Conservation (phyloP, 176 grass and related monocot genomes). For the Oryza glaberrima region DNA sequence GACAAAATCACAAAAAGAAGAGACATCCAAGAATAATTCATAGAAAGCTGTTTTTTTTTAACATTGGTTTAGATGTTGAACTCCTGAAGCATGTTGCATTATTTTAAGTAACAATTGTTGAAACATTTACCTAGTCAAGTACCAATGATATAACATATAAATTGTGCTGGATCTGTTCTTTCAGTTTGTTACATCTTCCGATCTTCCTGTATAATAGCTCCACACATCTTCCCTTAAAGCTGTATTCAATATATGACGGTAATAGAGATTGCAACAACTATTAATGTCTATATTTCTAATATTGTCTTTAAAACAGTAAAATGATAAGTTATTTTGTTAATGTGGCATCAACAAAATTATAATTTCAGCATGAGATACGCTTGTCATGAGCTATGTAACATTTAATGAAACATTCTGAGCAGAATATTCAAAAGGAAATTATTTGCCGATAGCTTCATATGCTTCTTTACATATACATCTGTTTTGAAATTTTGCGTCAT, state of each 20-base stretch:
- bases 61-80: background rate
- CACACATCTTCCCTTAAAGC: background rate
- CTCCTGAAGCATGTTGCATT: background rate
- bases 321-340: conserved; percentile 6
- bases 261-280: background rate
- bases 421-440: conserved; percentile 10
- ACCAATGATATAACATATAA: background rate
- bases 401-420: conserved; percentile 27
- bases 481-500: conserved; percentile 21
- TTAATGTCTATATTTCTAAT: background rate
- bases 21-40: background rate
- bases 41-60: conserved; percentile 8
- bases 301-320: background rate
- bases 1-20: background rate
- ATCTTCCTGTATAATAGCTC: conserved; percentile 1
- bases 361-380: conserved; percentile 6
- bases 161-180: background rate
- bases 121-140: background rate
- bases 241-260: background rate
- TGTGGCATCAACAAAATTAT: background rate
- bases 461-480: conserved; percentile 17
- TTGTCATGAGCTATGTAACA: background rate
- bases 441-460: conserved; percentile 14
- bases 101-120: background rate
- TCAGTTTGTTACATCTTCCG: background rate